A percentile compares a stretch with the other conserved stretches of the same genome.
phyloP scores from a whole-genome alignment of 2,329 filamentous ascomycete species.

The Venturiaceae sp. region DNA sequence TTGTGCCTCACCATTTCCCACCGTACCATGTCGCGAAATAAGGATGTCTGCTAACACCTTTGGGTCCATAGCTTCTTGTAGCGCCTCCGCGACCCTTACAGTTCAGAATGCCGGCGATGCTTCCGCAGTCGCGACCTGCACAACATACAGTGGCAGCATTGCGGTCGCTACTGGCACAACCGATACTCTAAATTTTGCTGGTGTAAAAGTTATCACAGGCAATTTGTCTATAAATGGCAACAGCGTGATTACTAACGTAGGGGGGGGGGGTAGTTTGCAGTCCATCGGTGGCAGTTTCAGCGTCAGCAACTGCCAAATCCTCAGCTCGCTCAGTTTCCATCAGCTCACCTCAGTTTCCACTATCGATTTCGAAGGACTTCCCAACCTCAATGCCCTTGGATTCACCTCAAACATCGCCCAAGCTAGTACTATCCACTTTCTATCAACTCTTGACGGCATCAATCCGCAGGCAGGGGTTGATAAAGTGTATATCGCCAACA shows the following conservation, averaged over 20 bases:
- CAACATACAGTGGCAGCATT: slow-evolving; percentile 58
- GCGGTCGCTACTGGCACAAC: slow-evolving; percentile 48
- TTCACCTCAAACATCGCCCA: slow-evolving; percentile 58
- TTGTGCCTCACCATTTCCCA: no score
- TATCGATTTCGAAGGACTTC: slow-evolving; percentile 65
- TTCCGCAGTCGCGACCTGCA: slow-evolving; percentile 51
- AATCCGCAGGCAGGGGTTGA: slow-evolving; percentile 59
- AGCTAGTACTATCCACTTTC: slow-evolving; percentile 61
- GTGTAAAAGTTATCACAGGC: slow-evolving; percentile 50
- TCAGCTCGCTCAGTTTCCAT: slow-evolving; percentile 59
- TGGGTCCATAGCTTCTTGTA: slow-evolving; percentile 19
- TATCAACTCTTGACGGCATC: slow-evolving; percentile 70
- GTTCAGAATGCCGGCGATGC: slow-evolving; percentile 54
- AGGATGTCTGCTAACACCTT: neutral
- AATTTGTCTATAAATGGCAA: slow-evolving; percentile 41
- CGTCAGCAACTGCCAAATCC: slow-evolving; percentile 56
- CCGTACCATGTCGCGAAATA: no score
- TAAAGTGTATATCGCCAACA: slow-evolving; percentile 80
- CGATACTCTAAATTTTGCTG: slow-evolving; percentile 52
- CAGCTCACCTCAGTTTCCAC: slow-evolving; percentile 53
- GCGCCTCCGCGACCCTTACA: slow-evolving; percentile 38
- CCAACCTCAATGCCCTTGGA: slow-evolving; percentile 47
- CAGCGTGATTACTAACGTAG: slow-evolving; percentile 41
- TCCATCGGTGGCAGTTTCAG: slow-evolving; percentile 61
- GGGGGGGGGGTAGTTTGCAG: slow-evolving; percentile 48